Base-by-base conservation (phyloP, 768 basidiomycete species). In the Tulasnella sp. region DNA sequence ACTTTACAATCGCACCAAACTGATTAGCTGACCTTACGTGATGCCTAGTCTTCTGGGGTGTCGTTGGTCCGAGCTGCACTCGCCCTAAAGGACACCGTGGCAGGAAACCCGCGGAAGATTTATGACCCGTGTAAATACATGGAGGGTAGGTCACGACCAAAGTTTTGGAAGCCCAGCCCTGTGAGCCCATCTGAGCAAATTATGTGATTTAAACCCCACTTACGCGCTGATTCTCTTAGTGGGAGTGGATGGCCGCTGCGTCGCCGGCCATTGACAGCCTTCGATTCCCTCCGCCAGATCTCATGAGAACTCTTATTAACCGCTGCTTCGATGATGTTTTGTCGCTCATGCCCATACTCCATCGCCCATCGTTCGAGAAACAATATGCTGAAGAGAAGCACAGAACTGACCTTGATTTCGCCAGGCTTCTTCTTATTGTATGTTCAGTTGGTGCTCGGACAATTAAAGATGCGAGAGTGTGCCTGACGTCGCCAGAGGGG, bases 381-480 rank as follows among this genome's bases (percentile, higher is more conserved):
- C 72, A 74, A 15, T 64, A 84, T 21, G 65, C 64, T 1, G 75
- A 78, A 3, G 77, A 77, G 0, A 65, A 81, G 1, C 81, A 88
- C 65, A 67, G 74, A 17, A 69, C 64, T 0, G 75, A 86, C 58
- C 55, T 74, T 0, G 65, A 72, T 0, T 89, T 92, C 66, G 79
- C 76, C 0, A 70, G 77, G 1, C 77, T 79, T 0, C 77, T 88
- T 26, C 73, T 91, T 4, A 74, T 88, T 1, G 79, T 89, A 0
- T 88, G 86, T 66, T 86, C 90, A 0, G 73, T 81, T 19, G 88
- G 77, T 2, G 74, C 86, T 0, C 67, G 81, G 66, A 73, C 73
- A 69, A 67, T 80, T n/a, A 73, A 83, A 60, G 84, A 90, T 65
- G 76, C 75, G 1, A 73, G 84, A 9, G 79, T 83, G 61, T 76